Evolutionary conservation across 352 stramenopile species (phyloP).

Genomic region (Phytophthora pinifolia): DNA sequence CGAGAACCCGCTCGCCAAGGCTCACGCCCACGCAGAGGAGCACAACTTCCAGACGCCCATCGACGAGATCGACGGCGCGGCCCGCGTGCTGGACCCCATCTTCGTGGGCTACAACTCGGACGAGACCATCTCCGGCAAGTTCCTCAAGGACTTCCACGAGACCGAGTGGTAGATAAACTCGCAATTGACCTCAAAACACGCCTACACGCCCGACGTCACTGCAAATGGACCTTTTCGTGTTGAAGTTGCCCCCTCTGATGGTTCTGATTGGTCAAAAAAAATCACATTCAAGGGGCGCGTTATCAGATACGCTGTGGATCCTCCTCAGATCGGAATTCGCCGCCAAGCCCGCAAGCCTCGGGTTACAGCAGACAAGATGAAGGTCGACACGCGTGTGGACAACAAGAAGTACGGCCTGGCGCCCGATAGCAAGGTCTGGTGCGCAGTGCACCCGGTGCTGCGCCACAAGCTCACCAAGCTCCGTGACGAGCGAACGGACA

Average conservation of each 20-base stretch:
- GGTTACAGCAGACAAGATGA: conserved; percentile 37
- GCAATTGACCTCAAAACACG: too few relatives aligned
- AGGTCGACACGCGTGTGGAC: conserved; percentile 64
- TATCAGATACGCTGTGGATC: neutral
- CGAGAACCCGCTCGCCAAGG: conserved; percentile 95
- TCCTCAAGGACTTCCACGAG: conserved; percentile 90
- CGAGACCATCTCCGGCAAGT: conserved; percentile 73
- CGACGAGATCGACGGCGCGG: conserved; percentile 96
- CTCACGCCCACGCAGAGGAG: conserved; percentile 87
- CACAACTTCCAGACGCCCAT: conserved; percentile 98
- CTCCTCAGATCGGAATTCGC: conserved; percentile 26
- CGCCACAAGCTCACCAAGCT: conserved; percentile 97
- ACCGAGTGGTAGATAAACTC: conserved; percentile 83
- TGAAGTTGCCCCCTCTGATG: conserved; percentile 21
- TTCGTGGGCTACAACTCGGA: conserved; percentile 87
- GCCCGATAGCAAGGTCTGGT: conserved; percentile 72
- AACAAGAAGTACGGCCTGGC: conserved; percentile 66
- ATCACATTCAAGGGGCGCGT: conserved; percentile 13
- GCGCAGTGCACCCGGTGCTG: conserved; percentile 91
- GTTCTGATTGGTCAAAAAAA: conserved; percentile 26
- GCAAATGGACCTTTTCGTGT: conserved; percentile 3
- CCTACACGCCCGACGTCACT: conserved; percentile 3
- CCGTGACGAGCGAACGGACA: conserved; percentile 92
- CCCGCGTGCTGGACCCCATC: conserved; percentile 94
- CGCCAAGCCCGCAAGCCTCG: conserved; percentile 10